A percentile compares a stretch with the other conserved stretches of the same genome.
These are phyloP conservation scores for Strobilomyces confusus DNA, from an alignment of 768 basidiomycete species.

Conservation along the genomic window DNA sequence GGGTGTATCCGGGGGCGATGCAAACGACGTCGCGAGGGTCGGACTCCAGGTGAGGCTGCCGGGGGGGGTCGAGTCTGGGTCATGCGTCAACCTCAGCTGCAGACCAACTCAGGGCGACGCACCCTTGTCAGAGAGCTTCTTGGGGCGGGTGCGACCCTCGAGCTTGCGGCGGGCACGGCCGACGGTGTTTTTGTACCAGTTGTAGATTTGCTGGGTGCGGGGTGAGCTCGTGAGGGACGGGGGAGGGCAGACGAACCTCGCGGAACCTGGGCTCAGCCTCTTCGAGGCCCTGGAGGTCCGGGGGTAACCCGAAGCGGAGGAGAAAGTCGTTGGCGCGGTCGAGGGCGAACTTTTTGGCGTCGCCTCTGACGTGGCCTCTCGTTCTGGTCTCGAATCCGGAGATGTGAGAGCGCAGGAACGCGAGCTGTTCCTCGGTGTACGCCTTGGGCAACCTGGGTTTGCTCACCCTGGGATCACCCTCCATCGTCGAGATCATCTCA, in stretches of 20 bases:
- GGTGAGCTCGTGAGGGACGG: not conserved
- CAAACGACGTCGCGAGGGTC: constrained; percentile 26
- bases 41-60: constrained; percentile 38
- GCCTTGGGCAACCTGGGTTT: constrained; percentile 64
- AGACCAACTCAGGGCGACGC: not conserved
- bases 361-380: constrained; percentile 56
- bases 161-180: constrained; percentile 56
- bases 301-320: constrained; percentile 51
- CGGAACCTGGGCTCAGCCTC: constrained; percentile 59
- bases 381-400: constrained; percentile 58
- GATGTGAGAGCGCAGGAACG: constrained; percentile 49
- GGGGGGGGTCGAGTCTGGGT: constrained; percentile 13
- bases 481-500: constrained; percentile 27
- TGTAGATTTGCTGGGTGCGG: constrained; percentile 55
- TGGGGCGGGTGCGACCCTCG: constrained; percentile 50
- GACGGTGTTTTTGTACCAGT: constrained; percentile 71
- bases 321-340: constrained; percentile 63
- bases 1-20: constrained; percentile 17
- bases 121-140: constrained; percentile 52
- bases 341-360: constrained; percentile 66
- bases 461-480: constrained; percentile 59
- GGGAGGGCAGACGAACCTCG: constrained; percentile 38
- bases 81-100: not conserved
- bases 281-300: constrained; percentile 49
- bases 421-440: constrained; percentile 61